Evolutionary conservation across 2,329 filamentous ascomycete genomes (phyloP).

Genomic region (Pseudogymnoascus sp.): DNA sequence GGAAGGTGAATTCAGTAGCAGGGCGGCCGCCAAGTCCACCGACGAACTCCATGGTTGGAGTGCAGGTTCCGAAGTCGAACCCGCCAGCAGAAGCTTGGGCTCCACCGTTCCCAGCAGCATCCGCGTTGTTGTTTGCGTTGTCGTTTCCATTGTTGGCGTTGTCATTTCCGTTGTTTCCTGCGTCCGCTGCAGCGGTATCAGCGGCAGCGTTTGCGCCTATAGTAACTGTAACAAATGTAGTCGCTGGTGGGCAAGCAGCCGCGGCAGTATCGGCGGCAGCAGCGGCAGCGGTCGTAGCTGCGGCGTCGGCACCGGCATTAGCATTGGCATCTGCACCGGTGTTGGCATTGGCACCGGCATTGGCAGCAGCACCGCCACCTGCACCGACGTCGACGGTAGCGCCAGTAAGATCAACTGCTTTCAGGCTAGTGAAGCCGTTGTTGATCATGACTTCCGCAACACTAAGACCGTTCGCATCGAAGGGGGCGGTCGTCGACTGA

Average conservation of each 20-base stretch:
- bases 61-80: constrained; percentile 43
- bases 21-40: constrained; percentile 44
- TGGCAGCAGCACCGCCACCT: constrained; percentile 15
- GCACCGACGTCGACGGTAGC: constrained; percentile 25
- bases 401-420: constrained; percentile 31
- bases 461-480: constrained; percentile 53
- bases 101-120: constrained; percentile 9
- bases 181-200: constrained; percentile 4
- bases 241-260: constrained; percentile 15
- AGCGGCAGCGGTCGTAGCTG: constrained; percentile 5
- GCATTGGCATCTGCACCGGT: not conserved
- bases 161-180: constrained; percentile 13
- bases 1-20: constrained; percentile 58
- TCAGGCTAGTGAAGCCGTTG: constrained; percentile 58
- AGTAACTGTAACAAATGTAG: constrained; percentile 20
- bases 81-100: constrained; percentile 22
- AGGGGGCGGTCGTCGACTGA: constrained; percentile 44
- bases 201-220: constrained; percentile 15
- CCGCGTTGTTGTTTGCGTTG: constrained; percentile 17
- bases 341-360: not conserved
- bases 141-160: constrained; percentile 12
- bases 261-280: constrained; percentile 17
- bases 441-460: constrained; percentile 56
- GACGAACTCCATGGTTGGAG: constrained; percentile 48
- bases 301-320: constrained; percentile 10